Percentiles rank a stretch among this genome's conserved stretches.
phyloP scores from a whole-genome alignment of 441 rosid species.

The Bruguiera hainesii region DNA sequence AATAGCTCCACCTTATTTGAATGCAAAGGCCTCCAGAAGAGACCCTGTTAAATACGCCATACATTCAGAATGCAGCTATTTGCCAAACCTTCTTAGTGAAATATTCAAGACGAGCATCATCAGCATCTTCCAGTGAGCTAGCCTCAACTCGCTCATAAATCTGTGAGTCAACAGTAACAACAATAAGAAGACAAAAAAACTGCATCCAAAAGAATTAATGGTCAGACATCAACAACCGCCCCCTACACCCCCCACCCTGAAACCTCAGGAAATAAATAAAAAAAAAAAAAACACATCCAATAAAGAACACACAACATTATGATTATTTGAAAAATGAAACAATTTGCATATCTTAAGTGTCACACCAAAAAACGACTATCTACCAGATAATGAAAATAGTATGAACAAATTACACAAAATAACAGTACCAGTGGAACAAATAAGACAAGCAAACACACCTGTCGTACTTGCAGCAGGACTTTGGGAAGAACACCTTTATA shows the following conservation, averaged over 20 bases:
- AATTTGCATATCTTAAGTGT: too few relatives aligned
- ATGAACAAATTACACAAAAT: not conserved
- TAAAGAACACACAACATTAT: too few relatives aligned
- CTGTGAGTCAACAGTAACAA: constrained; percentile 35
- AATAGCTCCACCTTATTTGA: too few relatives aligned
- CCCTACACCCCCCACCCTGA: too few relatives aligned
- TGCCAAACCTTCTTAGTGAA: constrained; percentile 70
- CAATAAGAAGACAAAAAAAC: too few relatives aligned
- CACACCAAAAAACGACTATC: not conserved
- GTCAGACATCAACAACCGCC: too few relatives aligned
- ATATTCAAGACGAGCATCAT: constrained; percentile 82
- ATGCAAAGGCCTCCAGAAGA: not conserved
- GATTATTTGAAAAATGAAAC: too few relatives aligned
- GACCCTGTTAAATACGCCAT: not conserved
- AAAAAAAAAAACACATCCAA: too few relatives aligned
- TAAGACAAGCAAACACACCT: constrained; percentile 42
- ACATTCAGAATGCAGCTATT: constrained; percentile 7
- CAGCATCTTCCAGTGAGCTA: constrained; percentile 48
- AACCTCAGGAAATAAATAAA: too few relatives aligned
- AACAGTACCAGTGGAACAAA: not conserved
- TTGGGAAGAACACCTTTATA: constrained; percentile 85
- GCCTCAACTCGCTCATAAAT: constrained; percentile 80
- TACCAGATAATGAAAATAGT: not conserved
- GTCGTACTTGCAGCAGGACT: constrained; percentile 76
- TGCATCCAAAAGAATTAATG: too few relatives aligned